These are phyloP conservation scores for Xylaria sp. DNA, from an alignment of 2,329 filamentous ascomycete genomes.

Conservation along the genomic window DNA sequence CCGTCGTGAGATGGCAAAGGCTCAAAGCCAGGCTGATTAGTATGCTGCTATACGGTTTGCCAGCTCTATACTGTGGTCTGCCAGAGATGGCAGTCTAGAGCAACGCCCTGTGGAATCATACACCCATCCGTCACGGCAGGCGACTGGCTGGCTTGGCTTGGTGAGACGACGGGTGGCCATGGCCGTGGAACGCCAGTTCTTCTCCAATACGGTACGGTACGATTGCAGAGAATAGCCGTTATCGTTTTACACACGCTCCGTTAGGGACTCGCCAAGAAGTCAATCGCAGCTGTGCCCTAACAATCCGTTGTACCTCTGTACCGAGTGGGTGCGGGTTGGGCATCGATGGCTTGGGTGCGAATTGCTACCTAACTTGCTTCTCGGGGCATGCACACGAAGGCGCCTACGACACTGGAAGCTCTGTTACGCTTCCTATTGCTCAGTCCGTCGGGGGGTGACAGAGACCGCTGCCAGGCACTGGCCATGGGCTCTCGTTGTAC, in stretches of 20 bases:
- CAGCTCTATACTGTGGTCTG: not conserved
- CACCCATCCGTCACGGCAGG: not conserved
- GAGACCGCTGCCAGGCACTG: constrained; percentile 35
- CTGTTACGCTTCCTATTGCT: constrained; percentile 37
- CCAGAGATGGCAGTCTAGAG: constrained; percentile 1
- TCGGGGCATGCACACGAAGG: constrained; percentile 26
- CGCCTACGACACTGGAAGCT: constrained; percentile 35
- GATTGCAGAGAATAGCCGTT: constrained; percentile 4
- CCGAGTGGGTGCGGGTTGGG: constrained; percentile 33
- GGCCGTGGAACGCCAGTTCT: constrained; percentile 10
- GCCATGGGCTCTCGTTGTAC: constrained; percentile 29
- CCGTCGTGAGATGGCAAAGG: constrained; percentile 21
- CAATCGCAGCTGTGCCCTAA: constrained; percentile 19
- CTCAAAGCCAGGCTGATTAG: constrained; percentile 9
- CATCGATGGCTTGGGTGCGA: constrained; percentile 38
- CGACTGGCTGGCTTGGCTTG: constrained; percentile 13
- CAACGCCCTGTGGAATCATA: constrained; percentile 8
- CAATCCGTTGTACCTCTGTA: constrained; percentile 5
- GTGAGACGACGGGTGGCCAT: constrained; percentile 9
- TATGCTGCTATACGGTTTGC: no score
- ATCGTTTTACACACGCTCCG: constrained; percentile 16
- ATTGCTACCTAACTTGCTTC: constrained; percentile 39
- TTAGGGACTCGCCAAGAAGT: constrained; percentile 9
- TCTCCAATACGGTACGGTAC: constrained; percentile 24
- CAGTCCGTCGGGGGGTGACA: constrained; percentile 33